Conservation (phyloP, 129 eudicot genomes). For the Smallanthus sonchifolius region DNA sequence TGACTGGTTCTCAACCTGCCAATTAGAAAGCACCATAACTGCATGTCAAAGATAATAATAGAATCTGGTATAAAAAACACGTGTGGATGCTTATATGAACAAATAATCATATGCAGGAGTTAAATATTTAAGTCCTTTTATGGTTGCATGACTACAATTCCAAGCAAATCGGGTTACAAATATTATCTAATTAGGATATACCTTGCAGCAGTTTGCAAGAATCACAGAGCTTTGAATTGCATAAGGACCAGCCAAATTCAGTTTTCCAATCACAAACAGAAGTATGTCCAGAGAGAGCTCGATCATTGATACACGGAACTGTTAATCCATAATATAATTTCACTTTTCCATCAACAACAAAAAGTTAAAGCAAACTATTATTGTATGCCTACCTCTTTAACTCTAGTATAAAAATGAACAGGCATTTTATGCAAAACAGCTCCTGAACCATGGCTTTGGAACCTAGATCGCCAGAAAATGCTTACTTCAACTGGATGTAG, state of each 20-base stretch:
- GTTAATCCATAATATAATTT: constrained; percentile 33
- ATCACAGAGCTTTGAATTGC: constrained; percentile 65
- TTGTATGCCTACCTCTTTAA: constrained; percentile 57
- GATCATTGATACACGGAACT: constrained; percentile 62
- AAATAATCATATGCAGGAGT: not conserved
- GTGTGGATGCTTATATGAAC: constrained; percentile 15
- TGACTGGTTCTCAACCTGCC: constrained; percentile 86
- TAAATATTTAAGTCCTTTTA: not conserved
- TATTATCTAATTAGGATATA: constrained; percentile 27
- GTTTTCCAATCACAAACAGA: constrained; percentile 68
- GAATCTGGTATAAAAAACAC: constrained; percentile 1
- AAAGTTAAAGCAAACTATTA: not conserved
- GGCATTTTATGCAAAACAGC: constrained; percentile 40
- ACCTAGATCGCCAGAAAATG: constrained; percentile 57
- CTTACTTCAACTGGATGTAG: constrained; percentile 65
- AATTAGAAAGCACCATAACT: constrained; percentile 14
- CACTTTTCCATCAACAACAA: constrained; percentile 10
- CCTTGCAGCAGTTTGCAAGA: constrained; percentile 95
- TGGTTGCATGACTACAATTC: not conserved
- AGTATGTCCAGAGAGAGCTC: constrained; percentile 86
- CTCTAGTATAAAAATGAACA: constrained; percentile 52
- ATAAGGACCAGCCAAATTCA: constrained; percentile 93
- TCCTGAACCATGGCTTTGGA: constrained; percentile 38
- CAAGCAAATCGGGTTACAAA: constrained; percentile 5
- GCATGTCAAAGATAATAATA: constrained; percentile 7